Conservation (phyloP, 805 yeast genomes). For the Monosporozyma aquatica region DNA sequence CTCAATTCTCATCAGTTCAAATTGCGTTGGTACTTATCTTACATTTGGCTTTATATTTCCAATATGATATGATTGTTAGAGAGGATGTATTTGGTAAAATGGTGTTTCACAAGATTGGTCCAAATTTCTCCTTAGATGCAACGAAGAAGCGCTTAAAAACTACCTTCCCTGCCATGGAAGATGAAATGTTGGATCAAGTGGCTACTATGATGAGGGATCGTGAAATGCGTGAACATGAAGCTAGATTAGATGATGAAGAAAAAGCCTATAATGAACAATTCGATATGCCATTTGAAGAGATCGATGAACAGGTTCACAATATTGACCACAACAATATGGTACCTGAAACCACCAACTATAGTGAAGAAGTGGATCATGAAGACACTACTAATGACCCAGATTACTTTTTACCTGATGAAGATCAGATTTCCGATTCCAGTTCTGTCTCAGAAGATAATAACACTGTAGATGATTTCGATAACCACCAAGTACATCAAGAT, state of each 20-base stretch:
- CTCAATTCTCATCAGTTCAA: slow-evolving; percentile 27
- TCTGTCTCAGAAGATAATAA: slow-evolving; percentile 8
- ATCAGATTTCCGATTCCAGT: neutral
- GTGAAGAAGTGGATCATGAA: slow-evolving; percentile 12
- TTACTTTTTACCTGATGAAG: slow-evolving; percentile 7
- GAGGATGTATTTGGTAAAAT: slow-evolving; percentile 61
- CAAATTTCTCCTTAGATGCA: slow-evolving; percentile 24
- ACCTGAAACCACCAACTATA: slow-evolving; percentile 5
- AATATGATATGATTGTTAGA: slow-evolving; percentile 61
- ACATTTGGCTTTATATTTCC: slow-evolving; percentile 42
- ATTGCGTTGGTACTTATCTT: slow-evolving; percentile 35
- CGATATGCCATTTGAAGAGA: neutral
- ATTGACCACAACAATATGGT: slow-evolving; percentile 3
- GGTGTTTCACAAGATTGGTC: slow-evolving; percentile 51
- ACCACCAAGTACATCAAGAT: slow-evolving; percentile 10
- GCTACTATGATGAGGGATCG: slow-evolving; percentile 23
- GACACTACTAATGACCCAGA: slow-evolving; percentile 28
- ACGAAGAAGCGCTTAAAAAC: slow-evolving; percentile 23
- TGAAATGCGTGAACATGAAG: slow-evolving; percentile 18
- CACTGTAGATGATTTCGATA: slow-evolving; percentile 10
- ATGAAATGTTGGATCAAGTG: slow-evolving; percentile 23
- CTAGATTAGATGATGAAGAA: slow-evolving; percentile 8
- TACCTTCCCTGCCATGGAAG: slow-evolving; percentile 29
- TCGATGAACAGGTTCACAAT: neutral
- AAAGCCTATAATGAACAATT: slow-evolving; percentile 6